phyloP scores from a whole-genome alignment of 2,329 filamentous ascomycete species.

The Hymenoscyphus linearis region DNA sequence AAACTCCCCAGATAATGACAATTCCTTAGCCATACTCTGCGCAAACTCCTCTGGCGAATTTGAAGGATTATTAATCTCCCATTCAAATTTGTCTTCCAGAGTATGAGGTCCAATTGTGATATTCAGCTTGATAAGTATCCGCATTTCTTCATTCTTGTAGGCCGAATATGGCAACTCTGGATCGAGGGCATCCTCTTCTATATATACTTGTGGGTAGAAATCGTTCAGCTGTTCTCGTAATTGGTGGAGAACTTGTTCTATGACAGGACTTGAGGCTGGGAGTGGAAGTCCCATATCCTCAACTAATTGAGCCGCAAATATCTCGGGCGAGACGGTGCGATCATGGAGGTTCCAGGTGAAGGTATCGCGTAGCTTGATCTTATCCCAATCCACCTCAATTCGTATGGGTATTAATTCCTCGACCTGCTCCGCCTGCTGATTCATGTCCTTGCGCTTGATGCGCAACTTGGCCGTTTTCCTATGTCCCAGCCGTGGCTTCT shows the following conservation, averaged over 20 bases:
- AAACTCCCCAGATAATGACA: constrained; percentile 91
- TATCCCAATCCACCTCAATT: constrained; percentile 91
- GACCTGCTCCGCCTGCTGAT: constrained; percentile 79
- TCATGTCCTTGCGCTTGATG: constrained; percentile 72
- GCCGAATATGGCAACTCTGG: constrained; percentile 85
- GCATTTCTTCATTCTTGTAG: constrained; percentile 99
- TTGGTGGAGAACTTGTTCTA: constrained; percentile 57
- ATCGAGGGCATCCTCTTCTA: constrained; percentile 85
- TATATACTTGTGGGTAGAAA: constrained; percentile 86
- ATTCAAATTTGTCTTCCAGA: constrained; percentile 94
- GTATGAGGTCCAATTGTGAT: constrained; percentile 96
- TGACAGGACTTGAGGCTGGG: constrained; percentile 59
- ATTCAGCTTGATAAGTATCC: constrained; percentile 90
- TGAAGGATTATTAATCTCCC: constrained; percentile 93
- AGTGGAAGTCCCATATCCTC: constrained; percentile 83
- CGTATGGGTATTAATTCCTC: constrained; percentile 90
- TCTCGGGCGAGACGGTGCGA: constrained; percentile 68
- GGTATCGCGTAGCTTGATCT: constrained; percentile 90
- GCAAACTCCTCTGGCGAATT: constrained; percentile 97
- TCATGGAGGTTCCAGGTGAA: constrained; percentile 99
- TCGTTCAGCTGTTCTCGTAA: constrained; percentile 88
- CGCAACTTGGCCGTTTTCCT: constrained; percentile 69
- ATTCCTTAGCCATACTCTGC: constrained; percentile 77
- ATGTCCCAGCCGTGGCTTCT: constrained; percentile 71
- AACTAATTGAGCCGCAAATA: constrained; percentile 84